A percentile compares a stretch with the other conserved stretches of the same genome.
Evolutionary conservation across 2,329 filamentous ascomycete genomes (phyloP).

Genomic region (Myriangium duriaei): DNA sequence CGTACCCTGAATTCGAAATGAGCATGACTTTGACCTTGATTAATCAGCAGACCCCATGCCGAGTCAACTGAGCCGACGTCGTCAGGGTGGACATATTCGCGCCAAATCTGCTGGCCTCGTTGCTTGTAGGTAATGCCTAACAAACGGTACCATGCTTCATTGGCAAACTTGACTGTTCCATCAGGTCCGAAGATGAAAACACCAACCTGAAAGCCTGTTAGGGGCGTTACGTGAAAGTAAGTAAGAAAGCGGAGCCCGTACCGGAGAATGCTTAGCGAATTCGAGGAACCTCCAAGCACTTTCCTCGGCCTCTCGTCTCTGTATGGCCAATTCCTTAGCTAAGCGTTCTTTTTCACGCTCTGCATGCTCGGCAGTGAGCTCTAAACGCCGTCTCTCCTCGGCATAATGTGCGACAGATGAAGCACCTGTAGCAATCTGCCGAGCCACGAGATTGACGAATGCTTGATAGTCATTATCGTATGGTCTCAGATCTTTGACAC

Average conservation of each 20-base stretch:
- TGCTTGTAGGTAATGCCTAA: slow-evolving; percentile 5
- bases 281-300: slow-evolving; percentile 1
- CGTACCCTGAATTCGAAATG: slow-evolving; percentile 13
- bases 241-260: too few relatives aligned
- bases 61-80: slow-evolving; percentile 9
- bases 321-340: slow-evolving; percentile 9
- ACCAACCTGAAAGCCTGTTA: too few relatives aligned
- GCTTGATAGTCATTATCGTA: slow-evolving; percentile 11
- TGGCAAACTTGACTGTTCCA: slow-evolving; percentile 14
- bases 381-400: slow-evolving; percentile 4
- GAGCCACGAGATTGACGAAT: slow-evolving; percentile 10
- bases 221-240: too few relatives aligned
- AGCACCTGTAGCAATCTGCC: slow-evolving; percentile 8
- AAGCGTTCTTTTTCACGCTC: slow-evolving; percentile 10
- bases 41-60: slow-evolving; percentile 10
- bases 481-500: slow-evolving; percentile 9
- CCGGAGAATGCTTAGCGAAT: slow-evolving; percentile 4
- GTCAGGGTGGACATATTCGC: slow-evolving; percentile 13
- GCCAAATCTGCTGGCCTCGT: slow-evolving; percentile 9
- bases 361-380: slow-evolving; percentile 4
- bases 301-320: slow-evolving; percentile 2
- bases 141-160: slow-evolving; percentile 13
- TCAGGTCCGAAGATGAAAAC: slow-evolving; percentile 15
- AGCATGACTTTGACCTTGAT: background rate
- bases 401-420: slow-evolving; percentile 7